These are phyloP conservation scores for Pseudopyrenochaeta lycopersici DNA, from an alignment of 2,329 filamentous ascomycete genomes.

Conservation along the genomic window DNA sequence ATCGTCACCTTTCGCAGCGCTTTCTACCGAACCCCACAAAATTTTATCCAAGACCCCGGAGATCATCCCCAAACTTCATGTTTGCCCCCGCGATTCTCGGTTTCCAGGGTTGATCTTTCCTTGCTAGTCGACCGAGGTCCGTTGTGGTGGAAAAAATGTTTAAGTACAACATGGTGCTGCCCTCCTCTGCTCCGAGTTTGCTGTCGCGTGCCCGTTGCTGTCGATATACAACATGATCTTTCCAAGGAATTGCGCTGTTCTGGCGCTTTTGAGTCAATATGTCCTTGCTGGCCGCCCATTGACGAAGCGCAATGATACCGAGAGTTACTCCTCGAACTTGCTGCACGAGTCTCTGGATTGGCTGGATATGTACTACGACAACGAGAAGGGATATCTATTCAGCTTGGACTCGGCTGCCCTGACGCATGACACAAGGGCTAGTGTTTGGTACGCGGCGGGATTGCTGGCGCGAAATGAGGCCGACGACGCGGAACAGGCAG, in stretches of 20 bases:
- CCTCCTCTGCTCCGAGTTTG: not conserved
- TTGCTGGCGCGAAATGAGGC: conserved; percentile 64
- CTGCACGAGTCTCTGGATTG: conserved; percentile 62
- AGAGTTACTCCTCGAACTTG: conserved; percentile 20
- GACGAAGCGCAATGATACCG: conserved; percentile 25
- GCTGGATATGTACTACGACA: conserved; percentile 66
- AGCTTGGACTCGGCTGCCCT: conserved; percentile 59
- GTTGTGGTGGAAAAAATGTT: not conserved
- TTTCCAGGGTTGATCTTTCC: conserved; percentile 4
- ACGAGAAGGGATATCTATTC: conserved; percentile 62
- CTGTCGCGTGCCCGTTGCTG: not conserved
- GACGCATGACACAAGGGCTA: conserved; percentile 65
- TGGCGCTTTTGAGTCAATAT: conserved; percentile 14
- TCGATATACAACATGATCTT: not conserved
- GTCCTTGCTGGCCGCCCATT: conserved; percentile 12
- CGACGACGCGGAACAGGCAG: conserved; percentile 60
- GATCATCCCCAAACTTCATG: conserved; percentile 9
- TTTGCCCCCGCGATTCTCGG: conserved; percentile 9
- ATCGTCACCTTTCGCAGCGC: conserved; percentile 8
- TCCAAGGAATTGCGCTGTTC: conserved; percentile 9
- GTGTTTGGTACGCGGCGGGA: conserved; percentile 68
- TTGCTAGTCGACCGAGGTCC: conserved; percentile 1
- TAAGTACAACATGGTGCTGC: conserved; percentile 6
- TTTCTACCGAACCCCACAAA: conserved; percentile 26
- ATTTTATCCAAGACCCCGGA: conserved; percentile 16